Conservation (phyloP, 306 rosid species). For the Trifolium dubium region DNA sequence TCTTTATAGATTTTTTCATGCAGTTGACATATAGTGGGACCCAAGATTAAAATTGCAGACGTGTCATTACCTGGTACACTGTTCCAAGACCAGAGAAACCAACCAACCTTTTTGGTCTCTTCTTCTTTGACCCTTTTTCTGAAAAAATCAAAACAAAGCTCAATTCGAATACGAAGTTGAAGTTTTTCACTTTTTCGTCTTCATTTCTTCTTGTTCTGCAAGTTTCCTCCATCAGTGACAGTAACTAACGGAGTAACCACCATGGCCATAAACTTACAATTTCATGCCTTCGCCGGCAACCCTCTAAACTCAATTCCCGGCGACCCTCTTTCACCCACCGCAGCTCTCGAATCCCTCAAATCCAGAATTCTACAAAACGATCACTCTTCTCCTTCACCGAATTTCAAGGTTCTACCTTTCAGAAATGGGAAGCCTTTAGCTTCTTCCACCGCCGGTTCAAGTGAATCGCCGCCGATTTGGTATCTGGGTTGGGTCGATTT, state of each 20-base stretch:
- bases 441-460: constrained; percentile 46
- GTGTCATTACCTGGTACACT: too few species aligned
- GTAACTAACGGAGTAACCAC: constrained; percentile 11
- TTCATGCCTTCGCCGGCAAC: constrained; percentile 74
- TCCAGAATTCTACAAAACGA: constrained; percentile 47
- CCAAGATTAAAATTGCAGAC: too few species aligned
- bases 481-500: constrained; percentile 77
- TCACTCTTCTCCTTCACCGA: constrained; percentile 51
- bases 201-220: constrained; percentile 31
- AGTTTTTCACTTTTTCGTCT: not conserved
- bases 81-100: too few species aligned
- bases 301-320: constrained; percentile 57
- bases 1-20: too few species aligned
- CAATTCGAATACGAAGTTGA: not conserved
- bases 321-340: constrained; percentile 60
- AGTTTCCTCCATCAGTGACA: too few species aligned
- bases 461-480: constrained; percentile 58
- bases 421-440: constrained; percentile 70
- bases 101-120: too few species aligned
- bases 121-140: constrained; percentile 27
- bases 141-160: too few species aligned
- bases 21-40: too few species aligned
- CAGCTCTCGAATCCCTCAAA: constrained; percentile 69
- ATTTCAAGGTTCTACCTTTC: constrained; percentile 77
- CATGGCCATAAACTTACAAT: constrained; percentile 60